Evolutionary conservation across 257 asterid species (phyloP), one percentile per base, ranked within the genome.

Genomic region (Petunia axillaris): DNA sequence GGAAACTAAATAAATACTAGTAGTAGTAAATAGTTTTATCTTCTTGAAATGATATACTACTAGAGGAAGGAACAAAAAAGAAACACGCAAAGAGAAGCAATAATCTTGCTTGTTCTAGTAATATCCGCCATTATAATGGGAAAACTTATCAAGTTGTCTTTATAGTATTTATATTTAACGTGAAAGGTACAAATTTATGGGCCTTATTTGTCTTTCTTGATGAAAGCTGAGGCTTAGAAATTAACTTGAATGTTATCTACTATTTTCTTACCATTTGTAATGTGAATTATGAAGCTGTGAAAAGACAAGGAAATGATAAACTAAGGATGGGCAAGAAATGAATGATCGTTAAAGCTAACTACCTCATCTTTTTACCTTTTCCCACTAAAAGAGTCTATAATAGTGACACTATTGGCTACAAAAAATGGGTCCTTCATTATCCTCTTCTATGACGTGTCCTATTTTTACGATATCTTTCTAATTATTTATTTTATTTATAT

Each of bases 101-200:
- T 83, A 37, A 66, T 66, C 68, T 78, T 82, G 57, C 68, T 55
- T 59, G 80, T 86, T 88, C 87, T 87, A 83, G 94, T 73, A 82
- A 54, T 65, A 85, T 92, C 91, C 97, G 97, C 95, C 97, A 91
- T 91, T 80, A 82, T 84, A 84, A 79, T 81, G 82, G 86, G 55
- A 62, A 76, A 81, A 83, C 25, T 66, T 81, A 82, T 78, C 81
- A 16, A 16, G 81, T 75, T 85, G 85, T 82, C 88, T 78, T 84
- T 16, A 76, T 59, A 59, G 39, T 60, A 60, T 44, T 44, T 16
- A 43, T 43, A 67, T 67, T 15, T 48, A 16, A 16, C 64, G 39
- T 2, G 5, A 8, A 54, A 58, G 79, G 76, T 8, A 25, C 39
- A 58, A 40, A 57, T 3, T 14, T 80, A 62, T 76, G 66, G 67